Base-by-base conservation (phyloP, 306 rosid species). In the Prunus dulcis region DNA sequence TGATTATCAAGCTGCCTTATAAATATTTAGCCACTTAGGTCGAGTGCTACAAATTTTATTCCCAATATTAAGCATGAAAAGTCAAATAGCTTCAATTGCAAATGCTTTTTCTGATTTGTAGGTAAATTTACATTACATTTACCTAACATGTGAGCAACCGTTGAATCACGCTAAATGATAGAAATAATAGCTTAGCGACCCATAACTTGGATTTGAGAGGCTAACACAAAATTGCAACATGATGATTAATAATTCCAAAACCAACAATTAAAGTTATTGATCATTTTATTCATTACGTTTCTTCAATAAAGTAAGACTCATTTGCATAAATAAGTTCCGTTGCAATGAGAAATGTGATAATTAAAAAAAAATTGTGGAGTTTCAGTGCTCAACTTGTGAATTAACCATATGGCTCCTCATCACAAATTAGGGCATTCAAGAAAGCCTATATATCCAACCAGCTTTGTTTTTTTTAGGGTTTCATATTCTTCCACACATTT, bases 71-170 rank as follows among this genome's bases (percentile, higher is more conserved):
- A 45, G 46, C 47, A 74, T 5, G 61, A 38, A 62, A 62, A 12
- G 71, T 64, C 68, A 53, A 52, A 73, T 2, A 71, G 12, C 58
- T 62, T 11, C 25, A 8, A 15, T 49, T 46, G 22, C 55, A 66
- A 55, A 25, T 53, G 15, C 19, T 51, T 70, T 57, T 61, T 61
- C 66, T 57, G 6, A 62, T 71, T 72, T 56, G 72, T 38, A 63
- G 46, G 80, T 63, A 51, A 58, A 76, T 64, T 45, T 64, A 25
- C 73, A 71, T 55, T 80, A 82, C 91, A 90, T 80, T 55, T 78
- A 82, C 91, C 91, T 80, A 85, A 78, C 87, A 77, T 64, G 71
- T 23, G 72, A 68, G 68, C 69, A 75, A 83, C 71, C 78, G 77
- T 78, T 64, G 75, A 71, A 50, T 69, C 52, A 72, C 71, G 18